phyloP scores from a whole-genome alignment of 495 filamentous ascomycete genomes.

The Pyronema domesticum region DNA sequence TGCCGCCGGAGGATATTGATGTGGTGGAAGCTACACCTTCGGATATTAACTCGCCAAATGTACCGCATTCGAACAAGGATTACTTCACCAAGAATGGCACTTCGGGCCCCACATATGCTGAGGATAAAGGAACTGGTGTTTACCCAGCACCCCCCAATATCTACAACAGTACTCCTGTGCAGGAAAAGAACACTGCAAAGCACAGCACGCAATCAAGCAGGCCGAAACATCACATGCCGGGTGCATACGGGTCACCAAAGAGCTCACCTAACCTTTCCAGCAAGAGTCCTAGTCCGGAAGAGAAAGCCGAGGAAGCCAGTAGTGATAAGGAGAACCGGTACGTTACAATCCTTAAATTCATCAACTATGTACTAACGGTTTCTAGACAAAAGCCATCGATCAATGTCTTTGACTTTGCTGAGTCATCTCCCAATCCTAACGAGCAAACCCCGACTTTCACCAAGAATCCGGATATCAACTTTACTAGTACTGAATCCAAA shows the following conservation, averaged over 20 bases:
- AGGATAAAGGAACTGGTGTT: constrained; percentile 1
- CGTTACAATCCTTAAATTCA: neutral
- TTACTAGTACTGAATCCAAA: neutral
- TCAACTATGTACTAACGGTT: neutral
- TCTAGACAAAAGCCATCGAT: neutral
- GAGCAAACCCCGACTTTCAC: neutral
- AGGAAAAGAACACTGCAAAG: neutral
- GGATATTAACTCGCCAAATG: neutral
- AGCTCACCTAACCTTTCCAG: neutral
- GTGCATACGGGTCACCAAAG: neutral
- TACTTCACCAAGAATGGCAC: neutral
- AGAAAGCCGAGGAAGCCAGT: neutral
- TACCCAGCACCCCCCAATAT: neutral
- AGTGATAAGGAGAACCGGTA: neutral
- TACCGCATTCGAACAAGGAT: neutral
- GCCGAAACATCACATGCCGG: neutral
- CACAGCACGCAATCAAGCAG: neutral
- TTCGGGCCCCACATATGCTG: neutral
- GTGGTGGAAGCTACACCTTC: constrained; percentile 1
- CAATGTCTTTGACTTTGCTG: neutral
- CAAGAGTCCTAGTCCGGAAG: neutral
- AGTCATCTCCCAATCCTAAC: neutral
- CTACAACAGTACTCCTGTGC: neutral
- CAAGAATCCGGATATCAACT: neutral
- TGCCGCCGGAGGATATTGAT: neutral